Evolutionary conservation across 2,329 filamentous ascomycete species (phyloP).

Genomic region (Xylariaceae sp.): DNA sequence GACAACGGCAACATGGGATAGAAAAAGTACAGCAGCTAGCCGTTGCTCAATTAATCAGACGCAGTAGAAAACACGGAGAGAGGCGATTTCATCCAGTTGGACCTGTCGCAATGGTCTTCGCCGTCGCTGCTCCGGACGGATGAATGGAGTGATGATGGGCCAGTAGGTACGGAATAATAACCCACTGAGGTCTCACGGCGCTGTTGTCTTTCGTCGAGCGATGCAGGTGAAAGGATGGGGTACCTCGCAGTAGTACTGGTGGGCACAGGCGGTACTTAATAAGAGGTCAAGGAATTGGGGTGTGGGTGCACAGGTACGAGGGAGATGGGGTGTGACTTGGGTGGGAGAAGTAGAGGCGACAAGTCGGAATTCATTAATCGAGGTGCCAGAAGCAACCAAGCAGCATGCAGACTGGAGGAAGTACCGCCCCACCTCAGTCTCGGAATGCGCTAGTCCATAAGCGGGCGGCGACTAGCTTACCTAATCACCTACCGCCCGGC

Average conservation of each 20-base stretch:
- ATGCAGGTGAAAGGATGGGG: neutral
- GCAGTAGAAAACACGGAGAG: conserved; percentile 1
- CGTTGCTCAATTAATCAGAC: conserved; percentile 3
- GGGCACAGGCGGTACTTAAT: conserved; percentile 1
- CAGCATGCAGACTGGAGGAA: neutral
- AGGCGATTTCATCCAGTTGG: neutral
- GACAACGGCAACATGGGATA: conserved; percentile 11
- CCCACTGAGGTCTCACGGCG: conserved; percentile 6
- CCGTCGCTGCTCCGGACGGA: neutral
- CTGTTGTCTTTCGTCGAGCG: conserved; percentile 5
- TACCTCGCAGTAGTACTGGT: conserved; percentile 1
- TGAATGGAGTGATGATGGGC: conserved; percentile 18
- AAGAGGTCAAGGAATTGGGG: conserved; percentile 1
- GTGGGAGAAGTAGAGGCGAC: neutral
- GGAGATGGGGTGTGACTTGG: neutral
- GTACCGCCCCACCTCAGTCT: neutral
- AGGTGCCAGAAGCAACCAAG: neutral
- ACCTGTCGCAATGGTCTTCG: neutral
- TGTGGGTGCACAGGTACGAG: neutral
- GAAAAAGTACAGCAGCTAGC: conserved; percentile 1
- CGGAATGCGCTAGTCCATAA: neutral
- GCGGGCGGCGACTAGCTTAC: neutral
- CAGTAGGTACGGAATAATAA: conserved; percentile 2
- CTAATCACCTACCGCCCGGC: neutral
- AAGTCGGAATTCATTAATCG: conserved; percentile 8